Base-by-base conservation (phyloP, 2,329 filamentous ascomycete genomes). In the Calonectria crousiana region DNA sequence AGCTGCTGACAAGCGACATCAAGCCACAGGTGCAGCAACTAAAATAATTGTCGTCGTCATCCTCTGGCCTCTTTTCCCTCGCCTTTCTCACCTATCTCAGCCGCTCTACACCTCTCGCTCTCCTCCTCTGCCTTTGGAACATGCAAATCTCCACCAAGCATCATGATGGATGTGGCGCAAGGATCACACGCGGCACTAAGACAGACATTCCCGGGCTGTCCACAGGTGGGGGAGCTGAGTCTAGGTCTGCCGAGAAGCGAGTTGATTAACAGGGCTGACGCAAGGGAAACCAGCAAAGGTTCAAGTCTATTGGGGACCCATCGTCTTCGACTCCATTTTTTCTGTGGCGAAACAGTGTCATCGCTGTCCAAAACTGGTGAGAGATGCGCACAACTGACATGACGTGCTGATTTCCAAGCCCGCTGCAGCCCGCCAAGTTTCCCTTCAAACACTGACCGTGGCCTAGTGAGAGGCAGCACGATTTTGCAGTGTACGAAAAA, bases 191-290 rank as follows among this genome's bases (percentile, higher is more conserved):
- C 23, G 23, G 34, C 56, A 41, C 56, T 62, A 62, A 41, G n/a
- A 62, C 16, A 38, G 36, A 28, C 56, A 62, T 62, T 62, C 56
- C 56, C 34, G 34, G 14, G 10, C 38, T 28, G 38, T 9, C 20
- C 34, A 60, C 56, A n/a, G 56, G 56, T 62, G 56, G 56, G 56
- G 56, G 56, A 62, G 56, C 56, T 62, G 56, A 62, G 56, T 34
- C 56, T n/a, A 41, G n/a, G 36, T 62, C 56, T 62, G 30, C 28
- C 56, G 51, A 32, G n/a, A 51, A 41, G 18, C 56, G 51, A 60
- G 30, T 58, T 44, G 18, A 69, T 51, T 66, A 41, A 41, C 71
- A 73, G 66, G 71, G 71, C 71, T 73, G 60, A 73, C 64, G 67
- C 67, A 49, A 47, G 44, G 70, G 69, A 41, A 44, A 47, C n/a